Base-by-base conservation (phyloP, 345 rosid genomes). In the Dimocarpus longan region DNA sequence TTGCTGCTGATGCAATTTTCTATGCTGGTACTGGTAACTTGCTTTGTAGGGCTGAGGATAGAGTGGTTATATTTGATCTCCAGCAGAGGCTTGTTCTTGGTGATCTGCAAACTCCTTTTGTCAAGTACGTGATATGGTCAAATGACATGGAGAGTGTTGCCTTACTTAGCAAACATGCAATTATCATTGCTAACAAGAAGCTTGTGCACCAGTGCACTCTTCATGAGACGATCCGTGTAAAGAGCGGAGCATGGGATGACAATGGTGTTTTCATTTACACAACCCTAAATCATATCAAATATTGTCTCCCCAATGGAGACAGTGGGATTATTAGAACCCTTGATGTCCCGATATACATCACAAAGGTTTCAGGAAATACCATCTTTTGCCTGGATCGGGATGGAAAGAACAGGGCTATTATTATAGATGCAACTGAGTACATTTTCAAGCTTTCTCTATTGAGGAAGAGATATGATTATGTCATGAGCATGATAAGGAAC, bases 171-270 rank as follows among this genome's bases (percentile, higher is more conserved):
- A 95, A 95, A 81, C 98, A 95, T 78, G 89, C 96, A 59, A 93
- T 95, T 78, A 85, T 92, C 68, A 89, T 93, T 66, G 93, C 98
- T 24, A 91, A 84, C 88, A 95, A 92, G 83, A 92, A 87, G 83
- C 96, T 95, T 75, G 94, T 89, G 75, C 95, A 81, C 74, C 92
- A 90, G 71, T 92, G 98, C 88, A 89, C 93, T 22, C 92, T 95
- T 85, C 97, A 95, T 76, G 99, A 93, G 88, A 93, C 96, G 40
- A 92, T 95, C 37, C 93, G 97, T 43, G 94, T 95, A 68, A 93
- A 95, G 71, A 92, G 99, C 79, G 99, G 97, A 83, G 96, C 96
- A 26, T 95, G 98, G 98, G 98, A 93, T 59, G 98, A 95, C 24
- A 91, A 92, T 82, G 96, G 95, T 83, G 97, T 95, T 72, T 93